These are phyloP conservation scores for Hypholoma sublateritium DNA, from an alignment of 768 basidiomycete species.

Conservation along the genomic window DNA sequence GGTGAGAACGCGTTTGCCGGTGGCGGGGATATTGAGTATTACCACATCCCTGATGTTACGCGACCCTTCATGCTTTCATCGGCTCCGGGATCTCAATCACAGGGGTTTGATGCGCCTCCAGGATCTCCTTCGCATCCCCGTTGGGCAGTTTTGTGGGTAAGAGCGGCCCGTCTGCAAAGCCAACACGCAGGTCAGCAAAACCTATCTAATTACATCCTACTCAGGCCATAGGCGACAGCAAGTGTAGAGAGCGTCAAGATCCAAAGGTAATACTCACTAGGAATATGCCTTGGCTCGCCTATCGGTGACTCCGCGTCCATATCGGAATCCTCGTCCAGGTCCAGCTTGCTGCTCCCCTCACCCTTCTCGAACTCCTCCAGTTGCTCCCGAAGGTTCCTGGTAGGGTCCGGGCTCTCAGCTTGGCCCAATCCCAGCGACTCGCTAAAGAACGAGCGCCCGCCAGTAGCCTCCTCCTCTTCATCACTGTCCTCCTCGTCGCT, in stretches of 20 bases:
- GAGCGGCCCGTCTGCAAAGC: constrained; percentile 1
- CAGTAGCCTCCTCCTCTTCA: constrained; percentile 28
- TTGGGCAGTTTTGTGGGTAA: constrained; percentile 18
- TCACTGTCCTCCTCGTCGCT: constrained; percentile 59
- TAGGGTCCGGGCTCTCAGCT: constrained; percentile 48
- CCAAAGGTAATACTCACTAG: constrained; percentile 2
- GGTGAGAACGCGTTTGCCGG: background rate
- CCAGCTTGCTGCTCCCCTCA: constrained; percentile 31
- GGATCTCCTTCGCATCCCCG: constrained; percentile 17
- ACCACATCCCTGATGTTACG: background rate
- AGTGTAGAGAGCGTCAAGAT: background rate
- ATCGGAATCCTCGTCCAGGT: constrained; percentile 32
- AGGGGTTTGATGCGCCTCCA: constrained; percentile 13
- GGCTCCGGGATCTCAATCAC: constrained; percentile 21
- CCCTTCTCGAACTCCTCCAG: constrained; percentile 63
- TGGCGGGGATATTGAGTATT: background rate
- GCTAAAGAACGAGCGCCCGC: constrained; percentile 47
- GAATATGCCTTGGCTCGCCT: constrained; percentile 14
- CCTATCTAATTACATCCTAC: background rate
- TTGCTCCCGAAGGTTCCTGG: constrained; percentile 56
- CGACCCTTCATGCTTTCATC: constrained; percentile 8
- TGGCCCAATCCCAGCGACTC: constrained; percentile 45
- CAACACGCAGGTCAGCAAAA: background rate
- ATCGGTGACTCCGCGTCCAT: constrained; percentile 36
- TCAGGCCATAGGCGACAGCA: background rate